A percentile compares a stretch with the other conserved stretches of the same genome.
Conservation (phyloP, 1,284 basidiomycete species). For the Mycena citricolor region DNA sequence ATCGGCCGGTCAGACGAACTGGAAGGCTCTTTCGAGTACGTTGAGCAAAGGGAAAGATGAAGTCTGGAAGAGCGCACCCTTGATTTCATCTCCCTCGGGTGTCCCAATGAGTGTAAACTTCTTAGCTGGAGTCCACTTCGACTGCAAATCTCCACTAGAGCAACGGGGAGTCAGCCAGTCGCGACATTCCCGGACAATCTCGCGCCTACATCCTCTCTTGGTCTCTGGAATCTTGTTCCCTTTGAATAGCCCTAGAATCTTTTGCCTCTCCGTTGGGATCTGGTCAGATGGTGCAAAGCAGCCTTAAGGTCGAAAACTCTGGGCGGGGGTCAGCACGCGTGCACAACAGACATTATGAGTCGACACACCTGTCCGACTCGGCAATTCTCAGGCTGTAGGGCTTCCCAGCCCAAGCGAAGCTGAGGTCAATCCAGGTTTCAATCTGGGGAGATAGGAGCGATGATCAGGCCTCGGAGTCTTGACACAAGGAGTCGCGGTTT, state of each 20-base stretch:
- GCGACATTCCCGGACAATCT: neutral
- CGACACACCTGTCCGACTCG: constrained; percentile 64
- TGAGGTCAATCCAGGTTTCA: constrained; percentile 57
- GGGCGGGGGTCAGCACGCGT: constrained; percentile 5
- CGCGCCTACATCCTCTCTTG: constrained; percentile 61
- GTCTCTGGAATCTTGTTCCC: constrained; percentile 76
- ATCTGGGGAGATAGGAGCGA: too few species aligned
- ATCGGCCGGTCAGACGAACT: constrained; percentile 12
- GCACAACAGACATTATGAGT: constrained; percentile 8
- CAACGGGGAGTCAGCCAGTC: constrained; percentile 3
- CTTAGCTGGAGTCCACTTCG: constrained; percentile 59
- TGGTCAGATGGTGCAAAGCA: constrained; percentile 67
- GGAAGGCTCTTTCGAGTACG: constrained; percentile 21
- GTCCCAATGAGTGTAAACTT: constrained; percentile 84
- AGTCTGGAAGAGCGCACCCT: constrained; percentile 39
- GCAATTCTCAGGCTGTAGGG: constrained; percentile 58
- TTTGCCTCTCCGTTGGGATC: constrained; percentile 84
- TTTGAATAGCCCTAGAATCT: constrained; percentile 84
- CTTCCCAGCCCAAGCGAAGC: constrained; percentile 66
- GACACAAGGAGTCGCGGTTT: too few species aligned
- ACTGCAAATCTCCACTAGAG: constrained; percentile 23
- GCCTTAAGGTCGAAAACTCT: constrained; percentile 73
- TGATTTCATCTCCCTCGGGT: constrained; percentile 79
- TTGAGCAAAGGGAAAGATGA: neutral
- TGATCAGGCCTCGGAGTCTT: too few species aligned